Conservation (phyloP, 352 stramenopile genomes). For the Halophytophthora polymorphica region DNA sequence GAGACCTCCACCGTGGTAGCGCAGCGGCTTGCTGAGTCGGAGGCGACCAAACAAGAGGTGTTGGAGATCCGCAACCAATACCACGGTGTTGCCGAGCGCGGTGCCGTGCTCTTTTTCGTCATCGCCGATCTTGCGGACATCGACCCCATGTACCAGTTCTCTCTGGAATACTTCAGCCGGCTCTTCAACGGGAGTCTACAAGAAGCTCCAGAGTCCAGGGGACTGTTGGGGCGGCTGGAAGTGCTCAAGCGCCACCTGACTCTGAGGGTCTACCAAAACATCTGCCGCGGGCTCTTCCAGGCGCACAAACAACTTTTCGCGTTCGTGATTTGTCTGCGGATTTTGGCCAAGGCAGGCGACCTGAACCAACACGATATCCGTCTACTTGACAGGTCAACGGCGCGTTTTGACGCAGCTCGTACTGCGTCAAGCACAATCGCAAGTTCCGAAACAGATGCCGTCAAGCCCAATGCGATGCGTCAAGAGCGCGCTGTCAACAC, state of each 20-base stretch:
- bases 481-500: neutral
- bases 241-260: slow-evolving; percentile 46
- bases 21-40: slow-evolving; percentile 50
- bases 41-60: slow-evolving; percentile 59
- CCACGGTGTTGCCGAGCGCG: slow-evolving; percentile 41
- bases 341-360: slow-evolving; percentile 43
- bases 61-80: slow-evolving; percentile 68
- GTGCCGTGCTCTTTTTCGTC: slow-evolving; percentile 70
- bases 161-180: slow-evolving; percentile 64
- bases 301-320: slow-evolving; percentile 65
- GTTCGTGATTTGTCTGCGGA: slow-evolving; percentile 48
- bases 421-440: neutral
- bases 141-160: slow-evolving; percentile 83
- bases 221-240: slow-evolving; percentile 33
- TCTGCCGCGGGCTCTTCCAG: slow-evolving; percentile 68
- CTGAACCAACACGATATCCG: slow-evolving; percentile 33
- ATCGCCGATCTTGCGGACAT: slow-evolving; percentile 53
- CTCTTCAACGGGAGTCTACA: slow-evolving; percentile 65
- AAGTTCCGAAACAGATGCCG: neutral
- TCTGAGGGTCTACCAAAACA: slow-evolving; percentile 62
- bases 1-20: slow-evolving; percentile 57
- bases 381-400: slow-evolving; percentile 26
- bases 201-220: slow-evolving; percentile 23
- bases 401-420: slow-evolving; percentile 7
- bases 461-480: too few species aligned